Percentiles rank a stretch among this genome's conserved stretches.
Evolutionary conservation across 176 grass and related monocot species (phyloP).

Genomic region (Hordeum marinum): DNA sequence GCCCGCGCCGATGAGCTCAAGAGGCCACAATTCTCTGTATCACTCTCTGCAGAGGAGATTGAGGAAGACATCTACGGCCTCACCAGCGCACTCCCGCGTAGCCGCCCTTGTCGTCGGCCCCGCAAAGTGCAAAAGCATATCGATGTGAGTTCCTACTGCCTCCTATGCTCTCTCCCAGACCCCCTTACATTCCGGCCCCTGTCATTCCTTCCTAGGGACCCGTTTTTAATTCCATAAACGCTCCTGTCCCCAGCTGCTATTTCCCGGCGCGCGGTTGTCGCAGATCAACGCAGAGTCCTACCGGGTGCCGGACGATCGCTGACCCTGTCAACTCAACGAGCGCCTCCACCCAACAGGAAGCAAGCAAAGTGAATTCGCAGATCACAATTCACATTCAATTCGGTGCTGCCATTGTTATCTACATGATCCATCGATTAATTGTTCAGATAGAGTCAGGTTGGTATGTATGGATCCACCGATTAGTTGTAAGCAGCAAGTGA

Average conservation of each 20-base stretch:
- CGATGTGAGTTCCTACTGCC: conserved; percentile 49
- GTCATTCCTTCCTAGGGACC: background rate
- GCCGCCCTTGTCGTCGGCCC: conserved; percentile 60
- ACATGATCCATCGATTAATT: background rate
- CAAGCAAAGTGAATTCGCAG: background rate
- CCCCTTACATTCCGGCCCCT: background rate
- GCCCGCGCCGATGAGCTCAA: conserved; percentile 23
- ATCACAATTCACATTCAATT: background rate
- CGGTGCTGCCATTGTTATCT: background rate
- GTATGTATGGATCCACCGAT: background rate
- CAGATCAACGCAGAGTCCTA: conserved; percentile 74
- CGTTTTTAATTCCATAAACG: conserved; percentile 21
- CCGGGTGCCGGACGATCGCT: conserved; percentile 61
- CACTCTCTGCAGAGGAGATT: conserved; percentile 73
- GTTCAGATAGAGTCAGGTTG: conserved; percentile 12
- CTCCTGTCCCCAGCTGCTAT: conserved; percentile 30
- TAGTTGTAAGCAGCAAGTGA: background rate
- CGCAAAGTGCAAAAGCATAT: conserved; percentile 71
- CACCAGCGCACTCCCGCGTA: conserved; percentile 63
- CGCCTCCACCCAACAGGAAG: background rate
- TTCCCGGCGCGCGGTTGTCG: conserved; percentile 68
- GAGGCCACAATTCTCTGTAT: conserved; percentile 58
- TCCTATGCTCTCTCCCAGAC: background rate
- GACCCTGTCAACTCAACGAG: background rate
- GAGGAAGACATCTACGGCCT: conserved; percentile 88